Base-by-base conservation (phyloP, 208 protist species). In the Wallacemonas sp. region DNA sequence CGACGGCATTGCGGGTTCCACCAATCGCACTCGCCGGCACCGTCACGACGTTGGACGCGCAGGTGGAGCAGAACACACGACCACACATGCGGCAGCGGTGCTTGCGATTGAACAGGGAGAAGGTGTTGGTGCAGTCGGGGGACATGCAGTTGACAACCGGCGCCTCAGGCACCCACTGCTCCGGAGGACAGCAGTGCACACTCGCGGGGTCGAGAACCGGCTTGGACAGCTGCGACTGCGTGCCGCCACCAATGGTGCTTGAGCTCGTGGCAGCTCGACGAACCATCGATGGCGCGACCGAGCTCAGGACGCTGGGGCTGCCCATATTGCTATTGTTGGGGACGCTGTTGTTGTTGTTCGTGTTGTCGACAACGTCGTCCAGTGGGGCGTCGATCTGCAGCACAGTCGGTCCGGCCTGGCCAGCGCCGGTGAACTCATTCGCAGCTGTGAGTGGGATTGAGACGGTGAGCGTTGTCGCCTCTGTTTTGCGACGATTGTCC, bases 111-210 rank as follows among this genome's bases (percentile, higher is more conserved):
- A 95, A 95, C 23, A 95, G 61, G 23, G 83, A 87, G 58, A 95
- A 95, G 46, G 78, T 71, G 21, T 70, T 88, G 34, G 70, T 64
- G 69, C 89, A 95, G 49, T 81, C 89, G 11, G 86, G 89, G 2
- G 85, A 80, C 86, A 93, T 95, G 69, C 89, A 95, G 43, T 83
- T 88, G 41, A 87, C 69, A 11, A 95, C 85, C 32, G 85, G 78
- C 17, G 78, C 76, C 21, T 93, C 86, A 1, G 89, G 80, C n/a
- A 93, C 68, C 79, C 79, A 95, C 65, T 79, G 79, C 16, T 83
- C 64, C 16, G 61, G 19, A 1, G 82, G 76, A 32, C 78, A 85
- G 56, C 78, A 93, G 17, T 87, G 80, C 33, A 95, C 81, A 43
- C 56, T 52, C 11, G 67, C 27, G 1, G 76, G 69, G 23, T 78